These are phyloP conservation scores for Mycocalia duriaeana DNA, from an alignment of 1,284 basidiomycete genomes.

Conservation along the genomic window DNA sequence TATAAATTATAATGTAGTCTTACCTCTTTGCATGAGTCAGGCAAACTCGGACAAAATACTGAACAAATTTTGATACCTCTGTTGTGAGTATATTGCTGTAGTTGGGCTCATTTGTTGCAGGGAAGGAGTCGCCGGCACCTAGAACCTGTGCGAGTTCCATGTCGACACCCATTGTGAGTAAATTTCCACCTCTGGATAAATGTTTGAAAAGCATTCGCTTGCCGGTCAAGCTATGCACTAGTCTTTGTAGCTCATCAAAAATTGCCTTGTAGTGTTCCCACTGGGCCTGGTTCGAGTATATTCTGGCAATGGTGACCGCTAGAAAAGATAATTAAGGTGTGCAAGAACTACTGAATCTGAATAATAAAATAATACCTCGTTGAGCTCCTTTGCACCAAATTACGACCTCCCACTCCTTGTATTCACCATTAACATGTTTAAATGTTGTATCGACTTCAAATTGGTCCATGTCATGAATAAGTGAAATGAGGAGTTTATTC, in stretches of 20 bases:
- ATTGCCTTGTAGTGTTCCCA: conserved; percentile 4
- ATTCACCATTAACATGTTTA: conserved; percentile 6
- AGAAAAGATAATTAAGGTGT: not conserved
- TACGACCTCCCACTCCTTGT: conserved; percentile 17
- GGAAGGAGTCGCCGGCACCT: conserved; percentile 6
- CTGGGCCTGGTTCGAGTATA: conserved; percentile 10
- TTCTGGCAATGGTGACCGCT: conserved; percentile 8
- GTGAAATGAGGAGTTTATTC: conserved; percentile 7
- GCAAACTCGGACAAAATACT: conserved; percentile 9
- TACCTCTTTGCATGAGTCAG: conserved; percentile 10
- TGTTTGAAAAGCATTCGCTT: conserved; percentile 14
- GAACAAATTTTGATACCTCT: not conserved
- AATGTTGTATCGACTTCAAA: conserved; percentile 15
- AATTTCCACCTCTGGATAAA: conserved; percentile 11
- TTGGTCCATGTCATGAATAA: conserved; percentile 9
- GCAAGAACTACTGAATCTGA: not conserved
- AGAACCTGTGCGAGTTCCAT: conserved; percentile 15
- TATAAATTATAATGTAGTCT: not conserved
- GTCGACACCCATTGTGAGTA: conserved; percentile 13
- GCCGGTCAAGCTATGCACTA: conserved; percentile 10
- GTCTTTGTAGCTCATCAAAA: conserved; percentile 12
- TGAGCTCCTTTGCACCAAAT: conserved; percentile 10
- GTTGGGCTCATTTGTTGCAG: not conserved
- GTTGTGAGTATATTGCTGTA: not conserved
- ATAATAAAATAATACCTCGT: conserved; percentile 9